Evolutionary conservation across 352 stramenopile genomes (phyloP).

Genomic region (Pythium myriotylum): DNA sequence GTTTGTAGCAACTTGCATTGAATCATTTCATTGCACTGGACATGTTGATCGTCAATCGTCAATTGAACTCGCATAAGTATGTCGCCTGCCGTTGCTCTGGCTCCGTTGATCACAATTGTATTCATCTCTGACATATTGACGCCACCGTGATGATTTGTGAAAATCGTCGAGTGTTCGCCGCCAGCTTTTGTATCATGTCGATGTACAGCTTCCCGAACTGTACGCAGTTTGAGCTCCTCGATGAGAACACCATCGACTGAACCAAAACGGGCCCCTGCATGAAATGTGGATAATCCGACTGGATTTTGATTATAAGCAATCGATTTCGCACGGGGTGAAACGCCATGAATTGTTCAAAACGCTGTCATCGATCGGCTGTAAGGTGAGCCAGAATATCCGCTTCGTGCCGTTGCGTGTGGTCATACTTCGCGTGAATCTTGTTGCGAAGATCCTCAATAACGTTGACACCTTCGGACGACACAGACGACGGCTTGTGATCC

Average conservation of each 20-base stretch:
- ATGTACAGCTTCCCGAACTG: no score
- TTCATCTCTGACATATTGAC: background rate
- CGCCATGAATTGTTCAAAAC: constrained; percentile 28
- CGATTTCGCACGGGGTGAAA: constrained; percentile 18
- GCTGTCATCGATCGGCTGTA: constrained; percentile 7
- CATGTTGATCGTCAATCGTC: constrained; percentile 10
- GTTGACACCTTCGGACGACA: no score
- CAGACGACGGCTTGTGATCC: no score
- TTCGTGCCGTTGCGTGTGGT: no score
- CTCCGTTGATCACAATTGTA: constrained; percentile 6
- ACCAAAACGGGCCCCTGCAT: constrained; percentile 7
- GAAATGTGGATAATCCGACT: background rate
- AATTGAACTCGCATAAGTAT: constrained; percentile 21
- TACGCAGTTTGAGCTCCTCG: no score
- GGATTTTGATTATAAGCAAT: constrained; percentile 19
- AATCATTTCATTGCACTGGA: constrained; percentile 7
- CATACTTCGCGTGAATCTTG: no score
- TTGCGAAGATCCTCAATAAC: no score
- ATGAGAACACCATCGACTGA: background rate
- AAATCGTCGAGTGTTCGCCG: no score
- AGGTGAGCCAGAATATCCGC: no score
- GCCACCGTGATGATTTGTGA: no score
- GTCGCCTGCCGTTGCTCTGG: constrained; percentile 6
- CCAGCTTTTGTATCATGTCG: no score
- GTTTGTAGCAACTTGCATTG: no score